Evolutionary conservation across 306 rosid genomes (phyloP).

Genomic region (Prunus mira): DNA sequence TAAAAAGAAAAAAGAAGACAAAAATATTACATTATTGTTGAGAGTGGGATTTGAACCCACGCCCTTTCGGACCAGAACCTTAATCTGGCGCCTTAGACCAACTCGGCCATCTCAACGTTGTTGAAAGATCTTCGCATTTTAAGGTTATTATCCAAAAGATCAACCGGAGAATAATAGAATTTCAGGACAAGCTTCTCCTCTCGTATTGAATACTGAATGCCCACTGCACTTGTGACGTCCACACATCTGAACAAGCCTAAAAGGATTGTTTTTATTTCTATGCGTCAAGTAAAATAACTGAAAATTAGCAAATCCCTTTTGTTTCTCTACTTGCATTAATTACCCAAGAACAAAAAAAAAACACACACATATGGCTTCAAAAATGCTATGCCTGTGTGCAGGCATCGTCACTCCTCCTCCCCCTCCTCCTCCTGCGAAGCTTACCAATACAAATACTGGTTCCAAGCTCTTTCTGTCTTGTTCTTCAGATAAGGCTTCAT

Average conservation of each 20-base stretch:
- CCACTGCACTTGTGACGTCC: not conserved
- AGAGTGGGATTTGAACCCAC: conserved; percentile 27
- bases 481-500: not conserved
- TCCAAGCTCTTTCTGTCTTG: not conserved
- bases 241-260: not conserved
- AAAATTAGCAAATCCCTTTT: not conserved
- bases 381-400: not conserved
- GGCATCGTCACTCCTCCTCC: not conserved
- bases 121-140: no score
- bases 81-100: conserved; percentile 30
- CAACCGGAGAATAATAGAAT: not conserved
- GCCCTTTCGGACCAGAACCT: conserved; percentile 29
- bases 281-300: not conserved
- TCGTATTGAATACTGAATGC: not conserved
- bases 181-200: no score
- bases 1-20: no score
- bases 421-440: not conserved
- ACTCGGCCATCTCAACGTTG: conserved; percentile 24
- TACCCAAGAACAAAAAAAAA: not conserved
- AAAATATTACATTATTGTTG: not conserved
- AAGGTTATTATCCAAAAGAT: no score
- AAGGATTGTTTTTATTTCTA: not conserved
- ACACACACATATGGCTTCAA: not conserved
- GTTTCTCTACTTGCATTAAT: not conserved
- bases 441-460: not conserved